Percentiles rank a stretch among this genome's conserved stretches.
Conservation (phyloP, 768 basidiomycete genomes). For the Mycena maculata region DNA sequence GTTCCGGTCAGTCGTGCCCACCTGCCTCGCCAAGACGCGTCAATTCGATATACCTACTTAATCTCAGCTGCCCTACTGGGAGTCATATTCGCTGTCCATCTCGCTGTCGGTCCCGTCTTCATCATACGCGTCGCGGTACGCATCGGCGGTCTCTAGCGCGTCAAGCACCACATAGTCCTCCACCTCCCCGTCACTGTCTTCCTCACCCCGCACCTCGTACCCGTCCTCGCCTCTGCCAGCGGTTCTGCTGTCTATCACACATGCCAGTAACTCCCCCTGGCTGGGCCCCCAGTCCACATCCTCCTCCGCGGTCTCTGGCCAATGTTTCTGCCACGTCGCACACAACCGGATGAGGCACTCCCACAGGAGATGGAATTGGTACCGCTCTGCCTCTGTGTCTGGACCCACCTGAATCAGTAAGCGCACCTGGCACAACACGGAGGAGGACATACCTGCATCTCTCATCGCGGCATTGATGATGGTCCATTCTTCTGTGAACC, state of each 20-base stretch:
- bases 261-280: not conserved
- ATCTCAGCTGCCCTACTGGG: too few species aligned
- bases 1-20: too few species aligned
- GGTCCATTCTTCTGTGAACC: slow-evolving; percentile 26
- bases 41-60: too few species aligned
- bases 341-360: slow-evolving; percentile 1
- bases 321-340: slow-evolving; percentile 4
- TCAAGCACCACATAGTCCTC: not conserved
- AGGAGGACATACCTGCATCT: not conserved
- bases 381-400: not conserved
- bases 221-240: not conserved
- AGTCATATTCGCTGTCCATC: too few species aligned
- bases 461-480: not conserved
- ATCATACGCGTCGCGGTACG: not conserved
- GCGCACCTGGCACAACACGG: not conserved
- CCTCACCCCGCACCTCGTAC: not conserved
- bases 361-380: slow-evolving; percentile 3
- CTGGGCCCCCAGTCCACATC: not conserved
- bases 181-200: not conserved
- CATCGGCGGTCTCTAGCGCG: not conserved
- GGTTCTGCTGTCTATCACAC: not conserved
- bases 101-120: too few species aligned
- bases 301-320: not conserved
- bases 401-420: not conserved
- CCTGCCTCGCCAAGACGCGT: too few species aligned